Evolutionary conservation across 345 rosid species (phyloP).

Genomic region (Syzygium jambos): DNA sequence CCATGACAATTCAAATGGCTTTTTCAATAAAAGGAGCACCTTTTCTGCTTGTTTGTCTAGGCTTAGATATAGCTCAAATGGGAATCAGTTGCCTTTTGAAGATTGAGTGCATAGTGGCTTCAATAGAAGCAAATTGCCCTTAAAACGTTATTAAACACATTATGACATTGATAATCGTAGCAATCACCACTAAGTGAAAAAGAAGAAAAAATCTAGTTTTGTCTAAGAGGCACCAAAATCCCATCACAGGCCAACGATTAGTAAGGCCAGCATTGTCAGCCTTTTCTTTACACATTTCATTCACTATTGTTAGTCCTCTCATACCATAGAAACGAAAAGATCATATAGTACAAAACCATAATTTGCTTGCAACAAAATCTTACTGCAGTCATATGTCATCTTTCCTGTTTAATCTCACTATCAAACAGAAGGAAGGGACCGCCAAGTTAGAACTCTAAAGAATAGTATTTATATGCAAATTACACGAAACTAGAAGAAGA

Average conservation of each 20-base stretch:
- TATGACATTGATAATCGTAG: not conserved
- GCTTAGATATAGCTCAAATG: not conserved
- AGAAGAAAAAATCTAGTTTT: not conserved
- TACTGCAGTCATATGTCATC: not conserved
- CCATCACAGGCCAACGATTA: not conserved
- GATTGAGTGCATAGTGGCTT: not conserved
- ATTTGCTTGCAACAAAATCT: not conserved
- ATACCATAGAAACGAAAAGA: not conserved
- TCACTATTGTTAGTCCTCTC: not conserved
- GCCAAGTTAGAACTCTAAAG: not conserved
- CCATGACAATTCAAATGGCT: not conserved
- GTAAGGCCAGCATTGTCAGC: not conserved
- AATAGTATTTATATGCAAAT: not conserved
- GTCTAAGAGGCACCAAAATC: not conserved
- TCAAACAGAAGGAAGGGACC: not conserved
- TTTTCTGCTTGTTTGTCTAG: not conserved
- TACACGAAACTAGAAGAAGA: not conserved
- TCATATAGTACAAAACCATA: not conserved
- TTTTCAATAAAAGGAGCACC: not conserved
- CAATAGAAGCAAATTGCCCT: not conserved
- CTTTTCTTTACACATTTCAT: not conserved
- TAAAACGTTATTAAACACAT: not conserved
- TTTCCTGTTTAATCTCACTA: not conserved
- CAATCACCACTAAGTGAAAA: not conserved
- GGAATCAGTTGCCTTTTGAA: not conserved